These are phyloP conservation scores for Sordariomycetes sp. DNA, from an alignment of 2,329 filamentous ascomycete species.

Conservation along the genomic window DNA sequence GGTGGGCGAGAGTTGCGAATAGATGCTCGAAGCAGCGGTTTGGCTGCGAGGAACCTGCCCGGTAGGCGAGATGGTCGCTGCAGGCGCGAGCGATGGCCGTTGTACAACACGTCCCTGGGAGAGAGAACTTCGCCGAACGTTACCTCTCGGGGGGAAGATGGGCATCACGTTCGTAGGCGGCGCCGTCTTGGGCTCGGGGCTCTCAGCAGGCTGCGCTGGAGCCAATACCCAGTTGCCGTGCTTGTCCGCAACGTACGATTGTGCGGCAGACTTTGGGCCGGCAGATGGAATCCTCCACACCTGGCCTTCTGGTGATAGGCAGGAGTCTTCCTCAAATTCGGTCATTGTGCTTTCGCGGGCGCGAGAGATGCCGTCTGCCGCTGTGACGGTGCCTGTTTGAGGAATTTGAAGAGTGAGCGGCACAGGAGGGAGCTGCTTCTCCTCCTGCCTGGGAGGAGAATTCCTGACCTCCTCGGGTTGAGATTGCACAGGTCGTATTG, in stretches of 20 bases:
- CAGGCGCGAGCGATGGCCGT: slow-evolving; percentile 12
- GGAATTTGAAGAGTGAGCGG: slow-evolving; percentile 20
- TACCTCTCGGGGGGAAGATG: slow-evolving; percentile 12
- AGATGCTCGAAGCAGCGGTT: slow-evolving; percentile 22
- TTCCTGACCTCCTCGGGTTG: background rate
- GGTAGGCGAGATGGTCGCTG: slow-evolving; percentile 20
- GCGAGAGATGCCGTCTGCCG: slow-evolving; percentile 4
- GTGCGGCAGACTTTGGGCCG: slow-evolving; percentile 33
- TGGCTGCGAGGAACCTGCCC: slow-evolving; percentile 6
- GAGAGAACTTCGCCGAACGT: background rate
- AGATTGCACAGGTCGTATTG: background rate
- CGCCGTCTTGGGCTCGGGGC: slow-evolving; percentile 6
- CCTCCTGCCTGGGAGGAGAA: background rate
- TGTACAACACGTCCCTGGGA: background rate
- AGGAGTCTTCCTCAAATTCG: slow-evolving; percentile 43
- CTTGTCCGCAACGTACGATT: slow-evolving; percentile 41
- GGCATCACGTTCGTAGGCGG: background rate
- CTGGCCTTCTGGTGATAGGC: slow-evolving; percentile 22
- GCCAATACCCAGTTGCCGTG: slow-evolving; percentile 44
- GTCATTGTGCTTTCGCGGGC: slow-evolving; percentile 36
- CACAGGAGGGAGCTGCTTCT: slow-evolving; percentile 4
- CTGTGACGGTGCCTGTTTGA: slow-evolving; percentile 4
- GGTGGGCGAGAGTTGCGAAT: slow-evolving; percentile 19
- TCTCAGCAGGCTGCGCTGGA: slow-evolving; percentile 6
- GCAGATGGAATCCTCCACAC: slow-evolving; percentile 41